Evolutionary conservation across 2,329 filamentous ascomycete genomes (phyloP), one percentile per base, ranked within the genome.

Genomic region (Alternaria sp.): DNA sequence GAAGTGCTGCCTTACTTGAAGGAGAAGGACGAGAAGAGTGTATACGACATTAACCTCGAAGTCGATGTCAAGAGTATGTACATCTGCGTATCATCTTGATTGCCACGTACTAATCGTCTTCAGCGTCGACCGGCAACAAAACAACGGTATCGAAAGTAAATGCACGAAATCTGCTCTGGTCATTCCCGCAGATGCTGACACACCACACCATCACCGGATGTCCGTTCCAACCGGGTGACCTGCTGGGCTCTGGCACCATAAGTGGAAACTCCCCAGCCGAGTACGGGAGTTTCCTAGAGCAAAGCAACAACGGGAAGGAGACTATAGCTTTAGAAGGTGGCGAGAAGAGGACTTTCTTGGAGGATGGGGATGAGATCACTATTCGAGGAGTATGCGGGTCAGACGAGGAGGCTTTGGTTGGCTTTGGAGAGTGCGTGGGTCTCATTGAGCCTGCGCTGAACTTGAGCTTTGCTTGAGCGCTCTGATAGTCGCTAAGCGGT

Each of bases 231-330:
- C 86, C 89, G 0, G 92, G 92, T 33, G 92, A 96, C 75, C 79
- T 96, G 56, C 81, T 96, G 6, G 92, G 92, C 3, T 92, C 90
- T 3, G 92, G 92, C 4, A 96, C 92, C 2, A 95, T 96, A 71
- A 90, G 87, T 46, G 92, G 92, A 3, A 84, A 78, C 6, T 84
- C 79, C 47, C 78, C 81, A n/a, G 80, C 81, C 11, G 87, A 88
- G 7, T 83, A 89, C 66, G 92, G 92, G 1, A 90, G 90, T 74
- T 79, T 95, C 51, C 78, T 95, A 47, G 92, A 96, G 80, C 88
- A 91, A 75, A 92, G 87, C 0, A 84, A 88, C 65, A 88, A 88
- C 37, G 92, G 92, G 2, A 93, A 92, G 80, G 82, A 82, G 3
- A 79, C 86, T 0, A 82, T 94, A 23, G 84, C 85, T 70, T 79